Percentiles rank a stretch among this genome's conserved stretches.
phyloP scores from a whole-genome alignment of 768 basidiomycete species.

The Mycena epipterygia region DNA sequence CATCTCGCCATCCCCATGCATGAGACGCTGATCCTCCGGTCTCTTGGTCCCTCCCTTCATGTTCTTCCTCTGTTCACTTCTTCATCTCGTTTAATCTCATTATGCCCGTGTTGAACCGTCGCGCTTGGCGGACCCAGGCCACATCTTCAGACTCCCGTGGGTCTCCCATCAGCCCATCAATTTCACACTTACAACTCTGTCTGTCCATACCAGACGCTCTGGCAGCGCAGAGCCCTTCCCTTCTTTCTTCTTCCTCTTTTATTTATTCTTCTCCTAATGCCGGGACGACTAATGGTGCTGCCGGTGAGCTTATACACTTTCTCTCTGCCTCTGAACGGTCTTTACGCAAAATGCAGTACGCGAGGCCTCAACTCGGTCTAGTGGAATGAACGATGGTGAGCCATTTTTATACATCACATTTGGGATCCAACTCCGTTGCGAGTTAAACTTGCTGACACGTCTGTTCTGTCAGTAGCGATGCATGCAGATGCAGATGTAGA shows the following conservation, averaged over 20 bases:
- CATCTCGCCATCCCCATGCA: constrained; percentile 7
- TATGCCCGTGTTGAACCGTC: constrained; percentile 30
- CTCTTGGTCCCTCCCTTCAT: constrained; percentile 31
- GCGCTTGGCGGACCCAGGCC: constrained; percentile 9
- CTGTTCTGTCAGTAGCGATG: constrained; percentile 25
- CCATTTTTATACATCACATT: constrained; percentile 1
- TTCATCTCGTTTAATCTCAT: constrained; percentile 8
- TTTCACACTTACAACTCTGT: not conserved
- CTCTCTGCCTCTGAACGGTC: not conserved
- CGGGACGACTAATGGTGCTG: not conserved
- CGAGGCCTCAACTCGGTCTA: constrained; percentile 16
- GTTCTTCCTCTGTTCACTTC: constrained; percentile 13
- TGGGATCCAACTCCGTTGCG: constrained; percentile 13
- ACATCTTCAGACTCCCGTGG: constrained; percentile 26
- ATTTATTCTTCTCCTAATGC: constrained; percentile 19
- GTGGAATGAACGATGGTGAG: constrained; percentile 8
- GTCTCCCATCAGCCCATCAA: not conserved
- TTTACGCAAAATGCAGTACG: constrained; percentile 20
- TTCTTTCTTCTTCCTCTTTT: constrained; percentile 18
- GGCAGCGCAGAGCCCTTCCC: constrained; percentile 27
- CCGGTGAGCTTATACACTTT: not conserved
- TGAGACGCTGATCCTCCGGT: not conserved
- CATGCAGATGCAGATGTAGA: constrained; percentile 27
- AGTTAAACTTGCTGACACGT: constrained; percentile 16
- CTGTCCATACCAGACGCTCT: constrained; percentile 24